phyloP scores from a whole-genome alignment of 306 rosid genomes.

The Myrica gale region DNA sequence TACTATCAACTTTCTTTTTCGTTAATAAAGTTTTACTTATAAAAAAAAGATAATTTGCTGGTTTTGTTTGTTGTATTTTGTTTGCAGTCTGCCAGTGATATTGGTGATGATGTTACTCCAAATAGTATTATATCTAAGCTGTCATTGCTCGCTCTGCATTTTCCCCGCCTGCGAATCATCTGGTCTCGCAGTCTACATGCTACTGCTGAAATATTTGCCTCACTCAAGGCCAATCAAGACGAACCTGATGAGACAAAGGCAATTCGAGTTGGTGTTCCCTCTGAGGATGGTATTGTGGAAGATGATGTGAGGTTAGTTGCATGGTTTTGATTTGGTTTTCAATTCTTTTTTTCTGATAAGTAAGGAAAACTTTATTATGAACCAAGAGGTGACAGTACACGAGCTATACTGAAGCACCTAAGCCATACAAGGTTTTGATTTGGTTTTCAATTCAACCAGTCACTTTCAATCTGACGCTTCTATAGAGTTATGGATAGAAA shows the following conservation, averaged over 20 bases:
- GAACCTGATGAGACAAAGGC: slow-evolving; percentile 90
- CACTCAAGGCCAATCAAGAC: slow-evolving; percentile 88
- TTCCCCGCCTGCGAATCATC: slow-evolving; percentile 84
- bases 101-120: slow-evolving; percentile 93
- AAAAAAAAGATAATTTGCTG: slow-evolving; percentile 6
- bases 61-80: slow-evolving; percentile 25
- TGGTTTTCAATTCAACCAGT: neutral
- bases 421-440: too few species aligned
- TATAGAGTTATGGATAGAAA: neutral
- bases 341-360: too few species aligned
- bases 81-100: slow-evolving; percentile 87
- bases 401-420: too few species aligned
- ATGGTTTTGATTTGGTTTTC: neutral
- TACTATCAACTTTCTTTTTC: too few species aligned
- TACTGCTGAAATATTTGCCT: slow-evolving; percentile 84
- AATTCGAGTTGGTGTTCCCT: slow-evolving; percentile 90
- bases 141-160: slow-evolving; percentile 83
- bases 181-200: slow-evolving; percentile 98
- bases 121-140: slow-evolving; percentile 85
- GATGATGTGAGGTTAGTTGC: slow-evolving; percentile 73
- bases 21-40: too few species aligned
- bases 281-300: slow-evolving; percentile 90
- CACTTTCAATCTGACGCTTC: neutral
- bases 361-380: too few species aligned
- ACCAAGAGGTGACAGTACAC: too few species aligned